Conservation (phyloP, 768 basidiomycete species). For the Boletus patriciae region DNA sequence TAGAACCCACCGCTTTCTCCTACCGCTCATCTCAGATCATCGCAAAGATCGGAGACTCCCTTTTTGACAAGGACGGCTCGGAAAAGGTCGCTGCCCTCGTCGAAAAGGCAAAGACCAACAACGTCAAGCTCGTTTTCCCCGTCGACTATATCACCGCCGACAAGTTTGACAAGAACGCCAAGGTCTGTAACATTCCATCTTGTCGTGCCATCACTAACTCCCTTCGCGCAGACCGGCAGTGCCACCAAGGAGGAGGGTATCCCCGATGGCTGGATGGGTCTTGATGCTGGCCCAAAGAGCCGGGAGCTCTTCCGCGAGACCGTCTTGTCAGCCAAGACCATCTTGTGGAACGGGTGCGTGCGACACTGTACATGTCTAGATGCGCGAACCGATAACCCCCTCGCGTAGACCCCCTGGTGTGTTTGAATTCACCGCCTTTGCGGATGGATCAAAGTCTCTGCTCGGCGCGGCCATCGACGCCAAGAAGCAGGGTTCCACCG, state of each 20-base stretch:
- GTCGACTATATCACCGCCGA: slow-evolving; percentile 93
- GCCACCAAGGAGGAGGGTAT: slow-evolving; percentile 88
- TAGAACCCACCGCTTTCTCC: neutral
- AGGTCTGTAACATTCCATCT: slow-evolving; percentile 43
- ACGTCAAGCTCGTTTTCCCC: slow-evolving; percentile 94
- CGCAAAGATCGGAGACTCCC: slow-evolving; percentile 81
- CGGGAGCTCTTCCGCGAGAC: slow-evolving; percentile 75
- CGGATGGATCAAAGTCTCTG: slow-evolving; percentile 78
- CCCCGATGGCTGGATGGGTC: slow-evolving; percentile 91
- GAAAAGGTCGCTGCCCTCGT: slow-evolving; percentile 81
- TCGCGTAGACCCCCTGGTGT: slow-evolving; percentile 86
- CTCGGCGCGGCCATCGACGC: slow-evolving; percentile 87
- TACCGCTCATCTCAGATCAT: slow-evolving; percentile 2
- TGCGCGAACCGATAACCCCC: neutral
- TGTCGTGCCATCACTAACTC: slow-evolving; percentile 1
- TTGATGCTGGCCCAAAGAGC: slow-evolving; percentile 88
- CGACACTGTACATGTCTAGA: neutral
- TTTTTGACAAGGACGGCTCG: slow-evolving; percentile 88
- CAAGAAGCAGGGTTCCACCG: slow-evolving; percentile 79
- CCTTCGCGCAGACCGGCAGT: slow-evolving; percentile 51
- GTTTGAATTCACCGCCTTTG: slow-evolving; percentile 94
- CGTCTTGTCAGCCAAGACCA: slow-evolving; percentile 88
- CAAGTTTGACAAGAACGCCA: slow-evolving; percentile 92
- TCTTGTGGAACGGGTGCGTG: slow-evolving; percentile 91
- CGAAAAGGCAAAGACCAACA: slow-evolving; percentile 89